Evolutionary conservation across 495 filamentous ascomycete species (phyloP), one percentile per base, ranked within the genome.

Genomic region (Tetracladium setigerum): DNA sequence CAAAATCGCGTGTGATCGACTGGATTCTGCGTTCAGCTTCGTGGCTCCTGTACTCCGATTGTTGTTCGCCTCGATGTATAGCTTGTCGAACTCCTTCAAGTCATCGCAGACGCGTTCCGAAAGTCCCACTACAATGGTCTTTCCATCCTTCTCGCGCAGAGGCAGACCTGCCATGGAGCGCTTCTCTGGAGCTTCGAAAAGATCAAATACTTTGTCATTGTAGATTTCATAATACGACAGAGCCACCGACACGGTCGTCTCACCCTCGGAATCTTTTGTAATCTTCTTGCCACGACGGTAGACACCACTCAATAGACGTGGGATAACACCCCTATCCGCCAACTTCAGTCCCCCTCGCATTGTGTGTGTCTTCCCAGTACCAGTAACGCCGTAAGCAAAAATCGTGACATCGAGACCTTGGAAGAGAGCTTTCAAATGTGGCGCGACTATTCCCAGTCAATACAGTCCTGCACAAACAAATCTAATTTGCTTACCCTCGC

Each of bases 211-310:
- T 62, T 87, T 89, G 64, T 92, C 87, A 61, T 96, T 96, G 67
- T 98, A 98, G 44, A 98, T 97, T 58, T 98, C 92, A 67, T 95
- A 98, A 67, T 98, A 98, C 33, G 85, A 91, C 57, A 98, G 78
- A 12, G 81, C 74, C 8, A 95, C 88, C 30, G 77, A 69, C 35
- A 95, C 89, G 2, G 69, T 73, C 0, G 81, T 92, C 34, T 78
- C 76, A 1, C 84, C 89, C 7, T 74, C 73, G 37, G 81, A 80
- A 53, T 96, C 90, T 61, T 92, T 95, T 47, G 83, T 79, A 5
- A 95, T 81, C 69, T 95, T 96, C 57, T 86, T 82, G 34, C 83
- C 83, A 31, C 85, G 71, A 46, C 91, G 76, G 57, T 92, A 97
- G 45, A 97, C 86, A 53, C 77, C 81, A 55, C 88, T 94, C 7